These are phyloP conservation scores for Camelina neglecta DNA, from an alignment of 345 rosid genomes.

Conservation along the genomic window DNA sequence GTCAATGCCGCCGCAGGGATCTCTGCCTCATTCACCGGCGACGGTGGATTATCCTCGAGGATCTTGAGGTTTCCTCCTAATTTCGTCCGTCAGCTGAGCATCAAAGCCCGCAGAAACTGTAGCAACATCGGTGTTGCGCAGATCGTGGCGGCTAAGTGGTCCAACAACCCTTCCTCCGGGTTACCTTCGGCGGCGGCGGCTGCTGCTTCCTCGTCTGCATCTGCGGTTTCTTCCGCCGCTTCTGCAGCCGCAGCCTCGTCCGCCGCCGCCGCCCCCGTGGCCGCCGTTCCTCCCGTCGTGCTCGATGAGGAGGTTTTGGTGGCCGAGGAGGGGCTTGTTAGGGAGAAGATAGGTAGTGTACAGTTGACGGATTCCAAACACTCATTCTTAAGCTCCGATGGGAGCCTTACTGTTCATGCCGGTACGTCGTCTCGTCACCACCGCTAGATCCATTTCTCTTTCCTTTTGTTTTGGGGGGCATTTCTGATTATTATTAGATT, in stretches of 20 bases:
- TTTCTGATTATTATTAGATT: not conserved
- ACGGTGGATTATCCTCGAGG: conserved; percentile 69
- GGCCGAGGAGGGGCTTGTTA: conserved; percentile 52
- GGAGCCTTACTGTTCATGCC: conserved; percentile 91
- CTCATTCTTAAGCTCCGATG: conserved; percentile 84
- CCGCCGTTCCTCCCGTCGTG: conserved; percentile 52
- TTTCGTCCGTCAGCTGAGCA: conserved; percentile 96
- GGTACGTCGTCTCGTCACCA: conserved; percentile 49
- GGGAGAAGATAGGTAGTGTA: conserved; percentile 54
- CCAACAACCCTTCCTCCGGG: conserved; percentile 59
- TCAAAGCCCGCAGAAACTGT: conserved; percentile 95
- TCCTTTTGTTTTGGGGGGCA: not conserved
- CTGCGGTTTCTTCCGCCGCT: conserved; percentile 50
- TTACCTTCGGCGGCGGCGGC: conserved; percentile 51
- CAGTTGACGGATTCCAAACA: conserved; percentile 49
- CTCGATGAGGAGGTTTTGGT: conserved; percentile 49
- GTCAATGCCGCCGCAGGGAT: conserved; percentile 21
- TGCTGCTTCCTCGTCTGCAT: conserved; percentile 49
- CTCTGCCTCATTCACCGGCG: conserved; percentile 48
- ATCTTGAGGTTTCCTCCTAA: conserved; percentile 92
- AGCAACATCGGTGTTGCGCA: conserved; percentile 99
- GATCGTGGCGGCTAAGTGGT: conserved; percentile 97
- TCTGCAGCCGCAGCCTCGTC: conserved; percentile 39
- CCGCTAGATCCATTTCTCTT: conserved; percentile 2
- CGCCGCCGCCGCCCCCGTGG: conserved; percentile 51